phyloP scores from a whole-genome alignment of 129 eudicot species.

The Chrysanthemum makinoi region DNA sequence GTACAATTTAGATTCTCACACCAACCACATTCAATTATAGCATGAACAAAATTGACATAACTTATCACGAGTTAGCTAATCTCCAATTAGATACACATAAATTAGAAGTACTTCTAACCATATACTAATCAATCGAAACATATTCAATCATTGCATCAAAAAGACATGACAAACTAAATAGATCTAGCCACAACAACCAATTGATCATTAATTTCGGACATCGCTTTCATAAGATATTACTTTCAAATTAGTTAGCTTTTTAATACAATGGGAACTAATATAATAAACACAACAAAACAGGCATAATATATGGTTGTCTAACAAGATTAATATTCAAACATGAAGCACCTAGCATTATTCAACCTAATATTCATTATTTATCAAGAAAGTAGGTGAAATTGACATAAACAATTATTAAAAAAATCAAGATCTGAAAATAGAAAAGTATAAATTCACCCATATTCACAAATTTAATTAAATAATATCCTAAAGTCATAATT shows the following conservation, averaged over 20 bases:
- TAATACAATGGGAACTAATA: slow-evolving; percentile 10
- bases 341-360: slow-evolving; percentile 27
- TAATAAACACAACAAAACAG: slow-evolving; percentile 26
- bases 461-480: slow-evolving; percentile 13
- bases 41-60: slow-evolving; percentile 21
- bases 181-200: slow-evolving; percentile 25
- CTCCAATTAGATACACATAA: slow-evolving; percentile 1
- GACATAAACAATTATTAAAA: slow-evolving; percentile 2
- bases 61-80: slow-evolving; percentile 26
- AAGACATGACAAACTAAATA: slow-evolving; percentile 13
- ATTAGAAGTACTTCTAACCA: slow-evolving; percentile 18
- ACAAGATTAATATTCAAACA: slow-evolving; percentile 31
- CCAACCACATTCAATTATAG: slow-evolving; percentile 42
- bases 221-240: slow-evolving; percentile 13
- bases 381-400: slow-evolving; percentile 24
- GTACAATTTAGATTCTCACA: slow-evolving; percentile 48
- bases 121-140: slow-evolving; percentile 19
- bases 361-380: slow-evolving; percentile 47
- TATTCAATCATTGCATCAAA: slow-evolving; percentile 8
- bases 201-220: slow-evolving; percentile 14
- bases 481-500: slow-evolving; percentile 19
- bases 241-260: slow-evolving; percentile 34
- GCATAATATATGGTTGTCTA: slow-evolving; percentile 26
- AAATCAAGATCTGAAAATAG: slow-evolving; percentile 24
- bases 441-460: slow-evolving; percentile 13